phyloP scores from a whole-genome alignment of 2,329 filamentous ascomycete genomes.

The Metarhizium album region DNA sequence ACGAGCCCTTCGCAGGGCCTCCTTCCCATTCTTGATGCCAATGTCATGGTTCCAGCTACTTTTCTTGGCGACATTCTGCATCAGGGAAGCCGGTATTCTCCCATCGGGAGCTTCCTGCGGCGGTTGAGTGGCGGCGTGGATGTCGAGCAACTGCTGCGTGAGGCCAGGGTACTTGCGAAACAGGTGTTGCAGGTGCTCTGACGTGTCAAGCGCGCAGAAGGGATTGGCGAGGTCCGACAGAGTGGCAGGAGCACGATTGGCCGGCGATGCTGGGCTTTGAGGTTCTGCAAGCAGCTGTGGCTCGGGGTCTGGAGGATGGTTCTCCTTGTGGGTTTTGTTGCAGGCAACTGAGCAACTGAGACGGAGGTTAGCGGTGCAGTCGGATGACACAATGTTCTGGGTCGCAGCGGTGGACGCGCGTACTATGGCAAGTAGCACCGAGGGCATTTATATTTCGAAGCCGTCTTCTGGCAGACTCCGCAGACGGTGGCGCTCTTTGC shows the following conservation, averaged over 20 bases:
- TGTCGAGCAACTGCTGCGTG: slow-evolving; percentile 33
- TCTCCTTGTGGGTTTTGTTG: slow-evolving; percentile 40
- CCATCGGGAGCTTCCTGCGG: slow-evolving; percentile 22
- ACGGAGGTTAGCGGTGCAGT: neutral
- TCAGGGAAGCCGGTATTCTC: slow-evolving; percentile 22
- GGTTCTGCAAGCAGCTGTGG: slow-evolving; percentile 14
- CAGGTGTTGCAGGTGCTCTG: slow-evolving; percentile 36
- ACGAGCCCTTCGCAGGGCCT: slow-evolving; percentile 40
- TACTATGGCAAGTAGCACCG: slow-evolving; percentile 49
- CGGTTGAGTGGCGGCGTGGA: slow-evolving; percentile 39
- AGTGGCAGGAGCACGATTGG: neutral
- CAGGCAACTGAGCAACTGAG: slow-evolving; percentile 50
- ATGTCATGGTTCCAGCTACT: slow-evolving; percentile 47
- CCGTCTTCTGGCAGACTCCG: slow-evolving; percentile 38
- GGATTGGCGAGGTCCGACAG: slow-evolving; percentile 28
- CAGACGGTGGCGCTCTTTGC: slow-evolving; percentile 24
- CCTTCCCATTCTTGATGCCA: slow-evolving; percentile 45
- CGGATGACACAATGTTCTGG: neutral
- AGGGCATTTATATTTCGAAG: slow-evolving; percentile 53
- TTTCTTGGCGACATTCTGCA: slow-evolving; percentile 24
- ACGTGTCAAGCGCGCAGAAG: slow-evolving; percentile 40
- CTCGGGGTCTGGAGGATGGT: slow-evolving; percentile 32
- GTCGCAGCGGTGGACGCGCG: slow-evolving; percentile 16
- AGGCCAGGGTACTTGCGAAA: slow-evolving; percentile 44
- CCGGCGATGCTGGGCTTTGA: slow-evolving; percentile 3